These are phyloP conservation scores for Globisporangium splendens DNA, from an alignment of 352 stramenopile species.

Conservation along the genomic window DNA sequence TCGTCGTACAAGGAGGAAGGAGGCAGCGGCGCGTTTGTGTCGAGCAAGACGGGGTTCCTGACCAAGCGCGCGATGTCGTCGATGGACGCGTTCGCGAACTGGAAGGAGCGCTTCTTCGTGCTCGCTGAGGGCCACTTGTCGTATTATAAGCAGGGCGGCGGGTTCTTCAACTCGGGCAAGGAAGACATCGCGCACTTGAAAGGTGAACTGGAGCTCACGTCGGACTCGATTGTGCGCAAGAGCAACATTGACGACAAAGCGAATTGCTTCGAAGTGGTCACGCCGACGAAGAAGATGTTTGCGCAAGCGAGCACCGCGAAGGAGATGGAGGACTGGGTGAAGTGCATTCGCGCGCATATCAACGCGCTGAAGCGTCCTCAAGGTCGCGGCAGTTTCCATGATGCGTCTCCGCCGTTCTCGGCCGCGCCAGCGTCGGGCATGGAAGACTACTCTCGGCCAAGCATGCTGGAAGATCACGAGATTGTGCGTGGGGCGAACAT, in stretches of 20 bases:
- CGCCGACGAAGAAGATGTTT: conserved; percentile 84
- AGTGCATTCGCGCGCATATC: conserved; percentile 79
- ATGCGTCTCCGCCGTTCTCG: conserved; percentile 27
- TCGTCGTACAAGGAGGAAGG: conserved; percentile 27
- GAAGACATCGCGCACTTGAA: conserved; percentile 87
- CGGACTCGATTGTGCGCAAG: conserved; percentile 77
- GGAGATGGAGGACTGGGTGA: conserved; percentile 88
- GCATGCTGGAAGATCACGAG: conserved; percentile 80
- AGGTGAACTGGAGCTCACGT: conserved; percentile 75
- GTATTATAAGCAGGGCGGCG: conserved; percentile 85
- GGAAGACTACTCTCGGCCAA: conserved; percentile 79
- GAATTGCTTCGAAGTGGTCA: conserved; percentile 86
- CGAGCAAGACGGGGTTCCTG: conserved; percentile 81
- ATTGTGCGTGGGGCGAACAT: conserved; percentile 78
- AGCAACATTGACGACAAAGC: conserved; percentile 84
- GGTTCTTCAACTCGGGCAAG: conserved; percentile 84
- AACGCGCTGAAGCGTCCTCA: conserved; percentile 56
- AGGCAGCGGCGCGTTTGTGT: conserved; percentile 66
- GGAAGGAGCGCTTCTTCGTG: conserved; percentile 88
- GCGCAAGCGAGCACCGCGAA: conserved; percentile 73
- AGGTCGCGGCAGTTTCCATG: conserved; percentile 61
- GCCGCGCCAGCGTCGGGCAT: conserved; percentile 22
- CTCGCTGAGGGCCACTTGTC: conserved; percentile 77
- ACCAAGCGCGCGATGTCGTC: conserved; percentile 85
- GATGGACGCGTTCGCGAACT: conserved; percentile 87